Conservation (phyloP, 768 basidiomycete genomes). For the Suillus lakei region DNA sequence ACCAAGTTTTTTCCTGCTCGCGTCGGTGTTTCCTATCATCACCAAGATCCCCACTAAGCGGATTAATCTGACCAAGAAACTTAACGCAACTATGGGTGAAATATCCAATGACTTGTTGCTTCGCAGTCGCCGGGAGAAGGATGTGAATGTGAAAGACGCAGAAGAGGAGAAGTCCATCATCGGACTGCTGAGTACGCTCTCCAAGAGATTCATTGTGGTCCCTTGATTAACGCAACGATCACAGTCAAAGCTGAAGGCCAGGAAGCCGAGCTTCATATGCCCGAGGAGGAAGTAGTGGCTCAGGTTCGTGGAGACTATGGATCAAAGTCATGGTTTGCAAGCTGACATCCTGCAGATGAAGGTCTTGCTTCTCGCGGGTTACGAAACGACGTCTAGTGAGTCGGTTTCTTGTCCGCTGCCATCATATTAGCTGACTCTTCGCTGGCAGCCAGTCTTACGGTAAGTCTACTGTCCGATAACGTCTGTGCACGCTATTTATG, state of each 20-base stretch:
- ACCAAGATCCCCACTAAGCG: constrained; percentile 38
- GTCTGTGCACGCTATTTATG: neutral
- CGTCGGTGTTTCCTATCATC: constrained; percentile 40
- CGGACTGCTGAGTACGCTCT: constrained; percentile 14
- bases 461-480: neutral
- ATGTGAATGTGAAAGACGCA: constrained; percentile 22
- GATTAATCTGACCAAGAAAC: constrained; percentile 30
- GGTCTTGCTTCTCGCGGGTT: constrained; percentile 17
- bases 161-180: constrained; percentile 23
- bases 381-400: constrained; percentile 31
- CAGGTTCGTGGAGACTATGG: constrained; percentile 7
- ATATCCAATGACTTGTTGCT: constrained; percentile 46
- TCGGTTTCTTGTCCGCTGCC: neutral
- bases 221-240: neutral
- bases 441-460: constrained; percentile 10
- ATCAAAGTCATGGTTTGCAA: neutral
- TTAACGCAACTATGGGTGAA: constrained; percentile 38
- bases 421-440: neutral
- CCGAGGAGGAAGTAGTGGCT: constrained; percentile 25
- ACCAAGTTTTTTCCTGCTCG: constrained; percentile 41
- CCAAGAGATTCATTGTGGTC: neutral
- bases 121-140: constrained; percentile 37
- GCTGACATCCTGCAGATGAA: constrained; percentile 15
- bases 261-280: constrained; percentile 27
- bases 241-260: constrained; percentile 41